Conservation (phyloP, 257 asterid species). For the Ligustrum vulgare region DNA sequence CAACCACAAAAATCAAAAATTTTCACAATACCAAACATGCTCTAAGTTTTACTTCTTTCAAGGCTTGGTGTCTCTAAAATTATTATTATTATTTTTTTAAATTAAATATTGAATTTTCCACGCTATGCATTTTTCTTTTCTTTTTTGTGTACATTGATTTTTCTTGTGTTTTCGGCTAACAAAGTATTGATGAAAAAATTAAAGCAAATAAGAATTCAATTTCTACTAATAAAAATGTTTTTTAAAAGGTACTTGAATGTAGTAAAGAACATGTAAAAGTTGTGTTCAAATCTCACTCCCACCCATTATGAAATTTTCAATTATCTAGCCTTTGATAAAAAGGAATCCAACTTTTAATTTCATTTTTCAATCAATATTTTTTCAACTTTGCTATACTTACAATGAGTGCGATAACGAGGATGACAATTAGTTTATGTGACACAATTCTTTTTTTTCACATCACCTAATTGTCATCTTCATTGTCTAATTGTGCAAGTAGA, state of each 20-base stretch:
- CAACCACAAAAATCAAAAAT: too few relatives aligned
- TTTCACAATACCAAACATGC: too few relatives aligned
- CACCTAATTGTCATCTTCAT: too few relatives aligned
- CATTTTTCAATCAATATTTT: too few relatives aligned
- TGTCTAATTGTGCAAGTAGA: too few relatives aligned
- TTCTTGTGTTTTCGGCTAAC: neutral
- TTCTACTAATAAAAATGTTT: neutral
- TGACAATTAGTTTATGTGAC: too few relatives aligned
- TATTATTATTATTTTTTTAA: too few relatives aligned
- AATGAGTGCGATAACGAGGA: too few relatives aligned
- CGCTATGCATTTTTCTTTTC: neutral
- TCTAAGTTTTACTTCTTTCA: neutral
- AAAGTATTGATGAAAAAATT: neutral
- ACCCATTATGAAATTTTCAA: neutral
- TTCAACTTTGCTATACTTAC: too few relatives aligned
- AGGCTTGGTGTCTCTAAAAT: neutral
- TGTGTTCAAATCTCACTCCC: neutral
- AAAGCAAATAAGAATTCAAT: neutral
- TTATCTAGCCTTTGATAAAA: neutral
- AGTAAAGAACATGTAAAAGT: neutral
- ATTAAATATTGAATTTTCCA: neutral
- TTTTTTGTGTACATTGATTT: neutral
- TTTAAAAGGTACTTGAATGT: neutral
- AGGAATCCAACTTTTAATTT: neutral
- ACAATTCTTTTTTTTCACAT: too few relatives aligned